Conservation (phyloP, 2,329 filamentous ascomycete species). For the Onygenales sp. region DNA sequence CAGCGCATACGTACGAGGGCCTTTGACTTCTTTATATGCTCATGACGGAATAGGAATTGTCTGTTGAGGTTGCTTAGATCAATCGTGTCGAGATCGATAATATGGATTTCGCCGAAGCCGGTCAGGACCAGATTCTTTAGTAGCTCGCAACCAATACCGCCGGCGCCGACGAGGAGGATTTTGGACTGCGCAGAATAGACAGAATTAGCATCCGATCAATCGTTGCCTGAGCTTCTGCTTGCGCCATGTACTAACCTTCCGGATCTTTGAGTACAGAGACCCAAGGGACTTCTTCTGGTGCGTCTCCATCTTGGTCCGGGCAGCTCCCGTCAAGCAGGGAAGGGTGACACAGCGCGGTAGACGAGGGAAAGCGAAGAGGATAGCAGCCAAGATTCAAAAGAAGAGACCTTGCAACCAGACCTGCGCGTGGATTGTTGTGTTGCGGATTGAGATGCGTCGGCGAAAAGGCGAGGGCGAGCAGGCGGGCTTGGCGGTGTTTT, state of each 20-base stretch:
- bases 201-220: slow-evolving; percentile 1
- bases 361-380: no score
- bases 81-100: slow-evolving; percentile 96
- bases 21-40: slow-evolving; percentile 97
- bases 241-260: slow-evolving; percentile 24
- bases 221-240: background rate
- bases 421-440: no score
- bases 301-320: slow-evolving; percentile 22
- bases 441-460: no score
- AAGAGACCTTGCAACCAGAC: no score
- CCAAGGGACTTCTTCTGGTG: slow-evolving; percentile 36
- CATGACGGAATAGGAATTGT: slow-evolving; percentile 91
- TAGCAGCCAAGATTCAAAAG: no score
- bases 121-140: slow-evolving; percentile 91
- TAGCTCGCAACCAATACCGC: slow-evolving; percentile 94
- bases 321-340: background rate
- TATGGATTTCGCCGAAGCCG: slow-evolving; percentile 85
- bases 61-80: slow-evolving; percentile 96
- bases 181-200: slow-evolving; percentile 51
- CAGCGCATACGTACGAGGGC: slow-evolving; percentile 56
- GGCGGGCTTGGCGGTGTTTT: no score
- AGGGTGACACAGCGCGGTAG: background rate
- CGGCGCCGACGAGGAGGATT: slow-evolving; percentile 89
- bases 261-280: slow-evolving; percentile 28
- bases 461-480: no score